phyloP scores from a whole-genome alignment of 805 yeast genomes.

The Suhomyces sp. region DNA sequence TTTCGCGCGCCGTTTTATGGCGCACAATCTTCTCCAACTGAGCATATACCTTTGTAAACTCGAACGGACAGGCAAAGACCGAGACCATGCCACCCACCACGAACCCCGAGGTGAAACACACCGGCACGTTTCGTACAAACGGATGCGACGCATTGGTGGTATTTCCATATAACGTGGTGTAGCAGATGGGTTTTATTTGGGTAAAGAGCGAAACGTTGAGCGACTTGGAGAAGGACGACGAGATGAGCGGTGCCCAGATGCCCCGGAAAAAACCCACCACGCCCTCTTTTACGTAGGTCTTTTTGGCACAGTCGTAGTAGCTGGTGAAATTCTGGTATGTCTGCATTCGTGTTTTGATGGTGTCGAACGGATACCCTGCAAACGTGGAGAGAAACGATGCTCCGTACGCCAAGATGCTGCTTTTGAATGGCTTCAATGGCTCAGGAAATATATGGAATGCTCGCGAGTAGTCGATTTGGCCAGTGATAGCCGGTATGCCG shows the following conservation, averaged over 20 bases:
- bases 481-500: conserved; percentile 59
- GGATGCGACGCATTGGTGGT: conserved; percentile 33
- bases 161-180: conserved; percentile 13
- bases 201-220: conserved; percentile 65
- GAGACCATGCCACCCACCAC: conserved; percentile 65
- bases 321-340: conserved; percentile 59
- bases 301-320: conserved; percentile 53
- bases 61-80: conserved; percentile 77
- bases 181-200: conserved; percentile 42
- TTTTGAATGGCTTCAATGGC: conserved; percentile 48
- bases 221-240: conserved; percentile 64
- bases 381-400: conserved; percentile 63
- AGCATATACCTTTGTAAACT: conserved; percentile 75
- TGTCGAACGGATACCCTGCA: conserved; percentile 81
- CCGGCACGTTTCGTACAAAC: conserved; percentile 38
- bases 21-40: conserved; percentile 59
- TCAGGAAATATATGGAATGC: conserved; percentile 52
- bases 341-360: conserved; percentile 85
- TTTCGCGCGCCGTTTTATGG: conserved; percentile 8
- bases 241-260: conserved; percentile 66
- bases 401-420: conserved; percentile 59
- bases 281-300: conserved; percentile 63
- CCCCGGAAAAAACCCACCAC: conserved; percentile 72
- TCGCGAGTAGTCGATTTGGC: conserved; percentile 42
- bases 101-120: conserved; percentile 56